Base-by-base conservation (phyloP, 306 rosid species). In the Prunus salicina region DNA sequence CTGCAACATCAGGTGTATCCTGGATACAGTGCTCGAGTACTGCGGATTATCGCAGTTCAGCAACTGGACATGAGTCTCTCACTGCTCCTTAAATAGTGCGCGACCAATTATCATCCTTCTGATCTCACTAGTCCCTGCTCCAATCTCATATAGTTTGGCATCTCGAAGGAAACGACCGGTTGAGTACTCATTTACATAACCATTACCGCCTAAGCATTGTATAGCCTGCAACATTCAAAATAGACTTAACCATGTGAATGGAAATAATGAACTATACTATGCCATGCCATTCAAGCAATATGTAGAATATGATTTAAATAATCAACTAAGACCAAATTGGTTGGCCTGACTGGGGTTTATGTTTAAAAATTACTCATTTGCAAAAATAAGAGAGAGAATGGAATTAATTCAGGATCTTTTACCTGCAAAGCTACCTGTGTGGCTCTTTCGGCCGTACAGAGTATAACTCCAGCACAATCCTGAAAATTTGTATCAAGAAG, bases 401-500 rank as follows among this genome's bases (percentile, higher is more conserved):
- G 41, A 34, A 38, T 6, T n/a, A 28, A 47, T 58, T 50, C 52
- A 27, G 28, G 30, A 43, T 60, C 4, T 52, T 18, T 27, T 81
- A 92, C 97, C 97, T 92, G 97, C 82, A 95, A 88, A 67, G 98
- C 97, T 61, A 90, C 91, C 67, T 95, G 97, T 3, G 97, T 95
- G 73, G 98, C 98, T 92, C 96, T 87, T 79, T 95, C 98, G 49
- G 96, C 96, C 19, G 98, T 89, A 67, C 84, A 84, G 62, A 90
- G 93, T 83, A 95, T 92, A 57, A 83, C 97, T 77, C 98, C 98
- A 65, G 98, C 97, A 74, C 97, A 95, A 86, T 95, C 98, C 98
- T 95, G 89, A 72, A 87, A 64, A 76, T 69, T 52, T 67, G 77
- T 69, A 83, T 66, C n/a, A 73, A 71, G 22, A 69, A 5, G 50